These are phyloP conservation scores for Oropetium thomaeum DNA, from an alignment of 176 grass and related monocot species.

Conservation along the genomic window DNA sequence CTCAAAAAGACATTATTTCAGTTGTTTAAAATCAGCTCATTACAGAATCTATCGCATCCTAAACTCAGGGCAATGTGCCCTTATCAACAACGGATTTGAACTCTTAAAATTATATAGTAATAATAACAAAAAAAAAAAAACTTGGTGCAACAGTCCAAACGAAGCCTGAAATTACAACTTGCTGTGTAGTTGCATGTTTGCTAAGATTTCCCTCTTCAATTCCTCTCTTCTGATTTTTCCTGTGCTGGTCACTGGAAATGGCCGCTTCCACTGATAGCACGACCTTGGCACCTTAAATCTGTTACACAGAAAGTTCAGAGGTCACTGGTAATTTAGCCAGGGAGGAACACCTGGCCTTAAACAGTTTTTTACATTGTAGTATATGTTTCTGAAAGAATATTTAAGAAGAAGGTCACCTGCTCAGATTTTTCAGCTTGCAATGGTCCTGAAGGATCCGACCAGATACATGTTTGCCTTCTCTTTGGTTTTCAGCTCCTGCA, in stretches of 20 bases:
- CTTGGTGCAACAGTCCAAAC: not conserved
- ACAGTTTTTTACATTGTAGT: not conserved
- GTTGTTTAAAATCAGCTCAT: not conserved
- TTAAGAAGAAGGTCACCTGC: constrained; percentile 48
- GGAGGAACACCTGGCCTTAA: not conserved
- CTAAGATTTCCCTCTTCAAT: constrained; percentile 53
- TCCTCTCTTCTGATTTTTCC: constrained; percentile 85
- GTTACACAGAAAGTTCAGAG: constrained; percentile 17
- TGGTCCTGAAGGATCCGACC: constrained; percentile 46
- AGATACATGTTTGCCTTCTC: constrained; percentile 46
- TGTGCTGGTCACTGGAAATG: constrained; percentile 75
- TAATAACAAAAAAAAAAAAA: not conserved
- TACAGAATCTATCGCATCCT: not conserved
- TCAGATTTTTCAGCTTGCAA: constrained; percentile 59
- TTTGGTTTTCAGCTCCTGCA: constrained; percentile 11
- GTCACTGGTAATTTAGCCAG: not conserved
- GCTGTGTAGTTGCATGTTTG: constrained; percentile 50
- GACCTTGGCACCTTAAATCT: constrained; percentile 83
- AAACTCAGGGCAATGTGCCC: not conserved
- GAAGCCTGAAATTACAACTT: constrained; percentile 40
- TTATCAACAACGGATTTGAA: not conserved
- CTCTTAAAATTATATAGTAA: not conserved
- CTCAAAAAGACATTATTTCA: not conserved
- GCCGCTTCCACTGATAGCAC: constrained; percentile 53
- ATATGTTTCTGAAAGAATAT: not conserved